Evolutionary conservation across 495 filamentous ascomycete species (phyloP), one percentile per base, ranked within the genome.

Genomic region (Delitschia confertaspora): DNA sequence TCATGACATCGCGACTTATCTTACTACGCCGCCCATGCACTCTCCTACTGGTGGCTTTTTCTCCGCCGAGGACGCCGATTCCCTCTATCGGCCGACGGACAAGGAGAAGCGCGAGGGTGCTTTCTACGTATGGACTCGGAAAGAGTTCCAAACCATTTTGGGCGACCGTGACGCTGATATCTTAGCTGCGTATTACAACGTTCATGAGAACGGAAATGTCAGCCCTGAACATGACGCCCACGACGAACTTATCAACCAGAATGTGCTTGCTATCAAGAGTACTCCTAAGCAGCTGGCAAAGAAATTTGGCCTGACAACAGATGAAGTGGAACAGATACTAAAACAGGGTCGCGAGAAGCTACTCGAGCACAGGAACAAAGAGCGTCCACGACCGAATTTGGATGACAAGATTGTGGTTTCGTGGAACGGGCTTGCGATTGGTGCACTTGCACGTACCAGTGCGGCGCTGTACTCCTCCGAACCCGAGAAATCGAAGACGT

Each of bases 101-200:
- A 73, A 69, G 0, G 85, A 94, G 40, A 93, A 88, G 69, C 76
- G 85, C 16, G 89, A 96, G 61, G 91, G 91, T 14, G 91, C 91
- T 2, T 96, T 85, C 56, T 96, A 98, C 57, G 76, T 94, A 14
- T 98, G 89, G 88, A 93, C 88, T 0, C 67, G 82, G 41, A 82
- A 85, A 52, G 89, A 96, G 51, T 80, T 95, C 51, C 80, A 85
- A 24, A 72, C 76, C 37, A 74, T 94, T 3, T 75, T 95, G 1
- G 80, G 78, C 3, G 65, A 77, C 17, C 75, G 80, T 18, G 80
- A 81, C 45, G 79, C 75, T 18, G 72, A 77, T 3, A 75, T 95
- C 22, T 81, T 82, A 44, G 86, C 86, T 17, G 78, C 76, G 14
- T 88, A 93, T 60, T 96, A 81, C 75, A 81, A 84, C 51, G 84